A percentile compares a stretch with the other conserved stretches of the same genome.
Evolutionary conservation across 352 stramenopile species (phyloP).

Genomic region (Phytopythium montanum): DNA sequence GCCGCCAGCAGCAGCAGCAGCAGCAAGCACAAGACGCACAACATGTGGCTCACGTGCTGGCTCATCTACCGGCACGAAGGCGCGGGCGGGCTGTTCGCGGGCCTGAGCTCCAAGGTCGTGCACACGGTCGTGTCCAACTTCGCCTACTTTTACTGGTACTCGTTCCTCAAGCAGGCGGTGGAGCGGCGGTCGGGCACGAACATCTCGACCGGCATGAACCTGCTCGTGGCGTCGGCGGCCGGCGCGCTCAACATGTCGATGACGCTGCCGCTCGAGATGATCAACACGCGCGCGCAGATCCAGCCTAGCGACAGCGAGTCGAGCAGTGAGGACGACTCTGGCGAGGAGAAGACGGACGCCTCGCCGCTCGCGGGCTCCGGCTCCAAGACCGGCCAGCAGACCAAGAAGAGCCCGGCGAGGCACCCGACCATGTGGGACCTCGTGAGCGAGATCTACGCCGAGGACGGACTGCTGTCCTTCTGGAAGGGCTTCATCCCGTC

Average conservation of each 20-base stretch:
- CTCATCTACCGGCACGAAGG: constrained; percentile 67
- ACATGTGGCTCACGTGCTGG: constrained; percentile 55
- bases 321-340: constrained; percentile 30
- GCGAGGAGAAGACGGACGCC: constrained; percentile 17
- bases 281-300: constrained; percentile 85
- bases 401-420: background rate
- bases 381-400: background rate
- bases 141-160: constrained; percentile 87
- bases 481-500: constrained; percentile 88
- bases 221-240: constrained; percentile 71
- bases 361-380: background rate
- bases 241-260: constrained; percentile 87
- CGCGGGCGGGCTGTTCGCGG: constrained; percentile 57
- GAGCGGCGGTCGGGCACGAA: constrained; percentile 41
- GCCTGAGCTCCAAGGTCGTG: constrained; percentile 69
- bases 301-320: constrained; percentile 37
- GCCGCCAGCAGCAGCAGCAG: constrained; percentile 18
- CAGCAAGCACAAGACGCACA: constrained; percentile 30
- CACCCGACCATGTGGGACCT: constrained; percentile 47
- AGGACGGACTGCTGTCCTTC: constrained; percentile 70
- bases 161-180: constrained; percentile 66
- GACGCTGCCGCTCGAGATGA: constrained; percentile 85
- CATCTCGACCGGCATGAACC: constrained; percentile 63
- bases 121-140: constrained; percentile 80
- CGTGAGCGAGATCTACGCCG: constrained; percentile 58